A percentile compares a stretch with the other conserved stretches of the same genome.
These are phyloP conservation scores for Berberis thunbergii DNA, from an alignment of 164 flowering plant genomes.

Conservation along the genomic window DNA sequence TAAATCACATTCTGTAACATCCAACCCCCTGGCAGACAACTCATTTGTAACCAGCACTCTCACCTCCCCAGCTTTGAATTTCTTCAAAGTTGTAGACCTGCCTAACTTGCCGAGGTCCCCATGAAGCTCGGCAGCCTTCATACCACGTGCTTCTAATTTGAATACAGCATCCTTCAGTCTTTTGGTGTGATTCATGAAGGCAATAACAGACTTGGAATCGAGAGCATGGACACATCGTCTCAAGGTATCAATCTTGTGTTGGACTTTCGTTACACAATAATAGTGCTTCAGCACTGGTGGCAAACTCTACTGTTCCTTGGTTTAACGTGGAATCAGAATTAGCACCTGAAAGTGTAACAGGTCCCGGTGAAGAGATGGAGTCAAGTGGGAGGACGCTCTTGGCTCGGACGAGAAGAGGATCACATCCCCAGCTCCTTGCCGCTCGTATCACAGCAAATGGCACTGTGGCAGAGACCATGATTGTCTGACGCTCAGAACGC, in stretches of 20 bases:
- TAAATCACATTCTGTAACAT: conserved; percentile 88
- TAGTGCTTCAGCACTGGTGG: conserved; percentile 79
- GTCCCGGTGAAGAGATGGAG: conserved; percentile 39
- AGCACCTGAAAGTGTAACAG: conserved; percentile 25
- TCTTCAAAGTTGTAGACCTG: conserved; percentile 70
- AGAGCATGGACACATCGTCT: conserved; percentile 90
- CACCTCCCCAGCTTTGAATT: conserved; percentile 72
- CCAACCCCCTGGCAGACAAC: conserved; percentile 95
- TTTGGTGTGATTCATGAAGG: conserved; percentile 82
- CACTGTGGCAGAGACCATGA: conserved; percentile 92
- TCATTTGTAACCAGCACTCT: conserved; percentile 95
- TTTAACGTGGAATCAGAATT: conserved; percentile 18
- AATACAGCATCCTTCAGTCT: conserved; percentile 86
- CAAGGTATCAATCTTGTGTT: conserved; percentile 87
- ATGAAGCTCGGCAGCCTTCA: conserved; percentile 79
- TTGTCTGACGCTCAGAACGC: conserved; percentile 51
- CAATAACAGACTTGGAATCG: conserved; percentile 81
- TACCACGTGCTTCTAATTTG: conserved; percentile 90
- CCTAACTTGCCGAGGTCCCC: conserved; percentile 92
- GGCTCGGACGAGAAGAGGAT: conserved; percentile 86
- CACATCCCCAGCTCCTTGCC: conserved; percentile 76
- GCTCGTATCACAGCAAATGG: conserved; percentile 91
- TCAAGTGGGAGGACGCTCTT: conserved; percentile 61
- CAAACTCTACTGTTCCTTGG: conserved; percentile 51
- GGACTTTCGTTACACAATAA: conserved; percentile 56